Conservation (phyloP, 495 filamentous ascomycete genomes). For the Trichocladium uniseriatum region DNA sequence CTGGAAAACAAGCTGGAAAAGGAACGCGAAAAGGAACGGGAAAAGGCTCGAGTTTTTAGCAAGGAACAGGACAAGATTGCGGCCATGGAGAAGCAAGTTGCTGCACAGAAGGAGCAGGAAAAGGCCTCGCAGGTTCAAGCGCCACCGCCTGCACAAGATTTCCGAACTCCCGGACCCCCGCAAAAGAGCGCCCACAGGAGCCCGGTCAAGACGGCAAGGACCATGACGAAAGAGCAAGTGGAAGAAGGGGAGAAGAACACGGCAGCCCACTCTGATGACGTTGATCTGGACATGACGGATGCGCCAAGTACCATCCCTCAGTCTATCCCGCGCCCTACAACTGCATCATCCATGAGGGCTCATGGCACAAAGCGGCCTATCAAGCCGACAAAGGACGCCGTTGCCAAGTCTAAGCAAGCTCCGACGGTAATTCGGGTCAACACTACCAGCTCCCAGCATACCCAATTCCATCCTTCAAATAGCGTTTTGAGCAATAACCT, state of each 20-base stretch:
- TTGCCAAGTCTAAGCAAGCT: conserved; percentile 59
- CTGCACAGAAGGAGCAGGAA: conserved; percentile 37
- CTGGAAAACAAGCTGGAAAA: conserved; percentile 41
- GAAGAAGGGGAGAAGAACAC: conserved; percentile 33
- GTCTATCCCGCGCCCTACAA: conserved; percentile 41
- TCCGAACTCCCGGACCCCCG: conserved; percentile 19
- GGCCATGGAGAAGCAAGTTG: conserved; percentile 39
- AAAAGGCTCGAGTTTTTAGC: conserved; percentile 52
- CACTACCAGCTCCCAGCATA: conserved; percentile 53
- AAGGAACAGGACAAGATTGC: conserved; percentile 52
- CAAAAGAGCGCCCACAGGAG: conserved; percentile 20
- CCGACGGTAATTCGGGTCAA: conserved; percentile 75
- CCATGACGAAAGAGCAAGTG: conserved; percentile 41
- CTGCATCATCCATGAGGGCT: conserved; percentile 42
- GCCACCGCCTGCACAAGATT: conserved; percentile 9
- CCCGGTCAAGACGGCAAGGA: conserved; percentile 34
- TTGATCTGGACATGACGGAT: conserved; percentile 43
- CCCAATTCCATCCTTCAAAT: conserved; percentile 51
- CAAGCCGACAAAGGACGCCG: conserved; percentile 60
- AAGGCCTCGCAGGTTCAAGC: conserved; percentile 4
- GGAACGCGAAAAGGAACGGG: conserved; percentile 47
- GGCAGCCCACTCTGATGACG: conserved; percentile 29
- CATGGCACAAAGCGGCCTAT: conserved; percentile 52
- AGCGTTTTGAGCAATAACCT: conserved; percentile 47
- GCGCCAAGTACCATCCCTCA: conserved; percentile 44